Evolutionary conservation across 2,329 filamentous ascomycete genomes (phyloP).

Genomic region (Immersiporthe knoxdaviesiana): DNA sequence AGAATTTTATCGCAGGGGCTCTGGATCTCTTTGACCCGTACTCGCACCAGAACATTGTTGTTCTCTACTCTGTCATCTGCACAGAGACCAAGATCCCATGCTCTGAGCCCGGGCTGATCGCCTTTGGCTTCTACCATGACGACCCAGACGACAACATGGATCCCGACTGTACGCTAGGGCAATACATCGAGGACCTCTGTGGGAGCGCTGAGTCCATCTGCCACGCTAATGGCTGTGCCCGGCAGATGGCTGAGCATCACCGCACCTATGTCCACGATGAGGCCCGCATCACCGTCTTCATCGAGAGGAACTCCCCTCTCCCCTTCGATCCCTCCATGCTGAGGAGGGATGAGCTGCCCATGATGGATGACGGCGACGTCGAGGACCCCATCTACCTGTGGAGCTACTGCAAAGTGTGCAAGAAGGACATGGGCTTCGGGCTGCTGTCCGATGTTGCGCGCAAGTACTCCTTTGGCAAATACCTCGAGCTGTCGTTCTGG

Average conservation of each 20-base stretch:
- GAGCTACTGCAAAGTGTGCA: slow-evolving; percentile 93
- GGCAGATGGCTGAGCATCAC: slow-evolving; percentile 89
- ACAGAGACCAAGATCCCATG: slow-evolving; percentile 93
- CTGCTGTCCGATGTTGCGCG: slow-evolving; percentile 93
- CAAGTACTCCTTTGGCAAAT: slow-evolving; percentile 99
- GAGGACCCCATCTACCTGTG: slow-evolving; percentile 85
- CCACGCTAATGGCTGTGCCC: slow-evolving; percentile 81
- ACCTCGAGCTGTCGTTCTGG: slow-evolving; percentile 97
- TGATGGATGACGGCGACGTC: slow-evolving; percentile 47
- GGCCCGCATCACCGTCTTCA: slow-evolving; percentile 87
- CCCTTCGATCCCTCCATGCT: slow-evolving; percentile 58
- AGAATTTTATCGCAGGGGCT: slow-evolving; percentile 88
- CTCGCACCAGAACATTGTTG: slow-evolving; percentile 93
- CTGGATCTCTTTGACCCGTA: slow-evolving; percentile 91
- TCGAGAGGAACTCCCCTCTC: slow-evolving; percentile 62
- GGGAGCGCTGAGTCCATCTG: slow-evolving; percentile 77
- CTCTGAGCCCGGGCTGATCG: slow-evolving; percentile 85
- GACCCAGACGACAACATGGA: slow-evolving; percentile 65
- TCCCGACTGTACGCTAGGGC: slow-evolving; percentile 89
- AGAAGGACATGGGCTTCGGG: slow-evolving; percentile 84
- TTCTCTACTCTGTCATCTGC: slow-evolving; percentile 91
- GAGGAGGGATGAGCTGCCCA: slow-evolving; percentile 47
- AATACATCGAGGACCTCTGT: slow-evolving; percentile 92
- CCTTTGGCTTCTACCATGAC: slow-evolving; percentile 92
- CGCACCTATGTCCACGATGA: slow-evolving; percentile 97